Evolutionary conservation across 2,329 filamentous ascomycete genomes (phyloP).

Genomic region (Aaosphaeria pasadenensis): DNA sequence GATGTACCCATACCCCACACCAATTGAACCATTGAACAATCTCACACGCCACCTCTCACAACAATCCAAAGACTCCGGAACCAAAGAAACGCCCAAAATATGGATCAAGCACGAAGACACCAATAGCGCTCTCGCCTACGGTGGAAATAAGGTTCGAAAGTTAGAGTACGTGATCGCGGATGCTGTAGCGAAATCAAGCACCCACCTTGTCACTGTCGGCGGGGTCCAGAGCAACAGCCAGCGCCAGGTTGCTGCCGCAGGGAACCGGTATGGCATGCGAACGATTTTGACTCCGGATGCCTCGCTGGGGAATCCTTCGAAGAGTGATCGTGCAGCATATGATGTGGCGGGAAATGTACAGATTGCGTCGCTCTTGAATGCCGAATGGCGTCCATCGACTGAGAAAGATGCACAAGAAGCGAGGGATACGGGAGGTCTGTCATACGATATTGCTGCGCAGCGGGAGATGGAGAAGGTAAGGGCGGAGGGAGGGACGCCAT

Average conservation of each 20-base stretch:
- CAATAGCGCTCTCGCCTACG: constrained; percentile 65
- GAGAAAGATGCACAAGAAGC: no score
- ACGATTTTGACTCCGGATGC: neutral
- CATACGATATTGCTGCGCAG: no score
- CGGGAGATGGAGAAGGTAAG: no score
- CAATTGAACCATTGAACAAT: constrained; percentile 64
- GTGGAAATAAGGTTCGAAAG: constrained; percentile 69
- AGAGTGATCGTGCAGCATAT: neutral
- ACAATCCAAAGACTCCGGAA: neutral
- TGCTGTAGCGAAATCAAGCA: constrained; percentile 54
- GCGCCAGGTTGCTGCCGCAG: constrained; percentile 63
- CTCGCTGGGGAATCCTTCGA: neutral
- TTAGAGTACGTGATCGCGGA: constrained; percentile 67
- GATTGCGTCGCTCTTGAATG: no score
- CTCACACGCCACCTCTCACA: constrained; percentile 48
- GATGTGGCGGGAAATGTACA: neutral
- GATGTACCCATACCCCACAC: constrained; percentile 66
- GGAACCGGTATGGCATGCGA: constrained; percentile 57
- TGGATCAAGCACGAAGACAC: constrained; percentile 73
- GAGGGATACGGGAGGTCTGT: no score
- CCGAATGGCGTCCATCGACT: no score
- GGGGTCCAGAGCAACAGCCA: constrained; percentile 71
- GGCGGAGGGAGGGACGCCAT: no score
- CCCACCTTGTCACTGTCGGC: constrained; percentile 65
- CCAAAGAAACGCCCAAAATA: constrained; percentile 39